A percentile compares a stretch with the other conserved stretches of the same genome.
These are phyloP conservation scores for Saturnispora diversa DNA, from an alignment of 805 yeast genomes.

Conservation along the genomic window DNA sequence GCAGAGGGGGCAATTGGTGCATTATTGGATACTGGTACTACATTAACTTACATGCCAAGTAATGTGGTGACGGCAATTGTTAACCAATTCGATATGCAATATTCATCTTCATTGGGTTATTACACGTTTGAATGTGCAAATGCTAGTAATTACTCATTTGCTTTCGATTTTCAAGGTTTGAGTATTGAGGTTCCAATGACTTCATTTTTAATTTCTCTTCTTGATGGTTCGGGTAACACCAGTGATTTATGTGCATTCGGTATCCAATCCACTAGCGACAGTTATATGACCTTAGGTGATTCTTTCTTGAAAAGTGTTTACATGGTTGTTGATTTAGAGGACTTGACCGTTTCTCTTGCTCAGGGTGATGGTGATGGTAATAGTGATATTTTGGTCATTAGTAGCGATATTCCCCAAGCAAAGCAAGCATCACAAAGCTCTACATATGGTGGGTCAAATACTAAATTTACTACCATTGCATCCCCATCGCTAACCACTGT, in stretches of 20 bases:
- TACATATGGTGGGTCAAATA: slow-evolving; percentile 12
- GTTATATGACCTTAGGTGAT: slow-evolving; percentile 41
- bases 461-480: slow-evolving; percentile 7
- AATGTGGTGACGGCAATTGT: slow-evolving; percentile 23
- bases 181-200: slow-evolving; percentile 42
- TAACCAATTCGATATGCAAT: slow-evolving; percentile 34
- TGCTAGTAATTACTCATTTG: slow-evolving; percentile 25
- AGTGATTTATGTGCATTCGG: slow-evolving; percentile 39
- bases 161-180: slow-evolving; percentile 53
- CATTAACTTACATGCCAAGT: slow-evolving; percentile 40
- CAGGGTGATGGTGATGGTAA: slow-evolving; percentile 32
- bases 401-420: slow-evolving; percentile 28
- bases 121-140: slow-evolving; percentile 40
- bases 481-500: slow-evolving; percentile 9
- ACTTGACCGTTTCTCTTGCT: slow-evolving; percentile 37
- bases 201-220: slow-evolving; percentile 19
- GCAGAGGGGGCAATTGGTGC: slow-evolving; percentile 31
- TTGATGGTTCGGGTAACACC: slow-evolving; percentile 15
- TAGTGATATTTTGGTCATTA: slow-evolving; percentile 32
- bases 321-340: slow-evolving; percentile 48
- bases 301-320: slow-evolving; percentile 45
- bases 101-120: slow-evolving; percentile 34
- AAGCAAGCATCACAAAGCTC: slow-evolving; percentile 7
- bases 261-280: slow-evolving; percentile 28
- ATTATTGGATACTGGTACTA: slow-evolving; percentile 52